phyloP scores from a whole-genome alignment of 108 stramenopile species.

The Stephanodiscus minutulus region DNA sequence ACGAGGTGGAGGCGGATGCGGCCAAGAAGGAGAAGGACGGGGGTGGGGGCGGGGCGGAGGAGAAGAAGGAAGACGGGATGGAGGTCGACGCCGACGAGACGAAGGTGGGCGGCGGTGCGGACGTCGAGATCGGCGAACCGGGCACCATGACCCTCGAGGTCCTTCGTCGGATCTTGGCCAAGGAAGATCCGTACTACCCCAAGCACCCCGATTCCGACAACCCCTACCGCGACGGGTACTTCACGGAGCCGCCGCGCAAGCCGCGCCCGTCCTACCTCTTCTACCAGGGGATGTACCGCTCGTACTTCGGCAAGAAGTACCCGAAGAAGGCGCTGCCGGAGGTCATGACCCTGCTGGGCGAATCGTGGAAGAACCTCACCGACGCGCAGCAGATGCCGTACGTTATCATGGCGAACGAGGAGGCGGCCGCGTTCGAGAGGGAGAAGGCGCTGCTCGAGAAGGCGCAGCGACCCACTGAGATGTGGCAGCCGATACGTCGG shows the following conservation, averaged over 20 bases:
- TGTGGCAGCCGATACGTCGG: conserved; percentile 88
- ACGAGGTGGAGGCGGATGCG: conserved; percentile 32
- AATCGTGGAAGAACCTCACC: conserved; percentile 69
- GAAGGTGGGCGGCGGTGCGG: conserved; percentile 7
- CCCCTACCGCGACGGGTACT: conserved; percentile 86
- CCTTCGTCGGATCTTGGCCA: conserved; percentile 54
- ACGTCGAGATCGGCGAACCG: conserved; percentile 65
- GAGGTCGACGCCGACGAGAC: conserved; percentile 5
- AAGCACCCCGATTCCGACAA: conserved; percentile 76
- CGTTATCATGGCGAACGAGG: conserved; percentile 75
- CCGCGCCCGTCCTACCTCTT: conserved; percentile 85
- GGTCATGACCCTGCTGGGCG: conserved; percentile 78
- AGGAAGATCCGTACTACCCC: conserved; percentile 78
- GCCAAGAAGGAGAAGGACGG: conserved; percentile 33
- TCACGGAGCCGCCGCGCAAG: conserved; percentile 87
- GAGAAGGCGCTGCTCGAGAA: conserved; percentile 73
- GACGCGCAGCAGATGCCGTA: conserved; percentile 78
- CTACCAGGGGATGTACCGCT: conserved; percentile 77
- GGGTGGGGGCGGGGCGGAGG: conserved; percentile 15
- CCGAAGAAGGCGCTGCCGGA: conserved; percentile 64
- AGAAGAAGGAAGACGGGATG: conserved; percentile 28
- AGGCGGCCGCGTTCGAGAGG: conserved; percentile 68
- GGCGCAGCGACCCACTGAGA: conserved; percentile 80
- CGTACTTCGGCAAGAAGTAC: conserved; percentile 67
- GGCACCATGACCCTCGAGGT: conserved; percentile 59